Evolutionary conservation across 1,284 basidiomycete species (phyloP), one percentile per base, ranked within the genome.

Genomic region (Trametes hirsuta): DNA sequence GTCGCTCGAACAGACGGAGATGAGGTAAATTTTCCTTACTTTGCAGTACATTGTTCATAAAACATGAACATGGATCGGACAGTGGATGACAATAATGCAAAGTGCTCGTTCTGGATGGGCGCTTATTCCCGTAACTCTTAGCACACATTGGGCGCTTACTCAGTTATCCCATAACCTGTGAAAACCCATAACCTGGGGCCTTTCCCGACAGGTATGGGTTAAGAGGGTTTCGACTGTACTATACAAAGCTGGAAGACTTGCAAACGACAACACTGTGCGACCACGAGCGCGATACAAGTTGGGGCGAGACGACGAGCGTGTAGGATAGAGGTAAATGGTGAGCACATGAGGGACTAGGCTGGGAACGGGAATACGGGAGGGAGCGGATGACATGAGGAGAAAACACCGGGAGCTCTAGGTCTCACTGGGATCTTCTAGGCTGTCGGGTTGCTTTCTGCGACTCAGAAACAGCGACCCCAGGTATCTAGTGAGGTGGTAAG

Each of bases 401-500:
- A 36, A n/a, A 24, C 18, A 25, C 35, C 40, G 42, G 36, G 18
- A 9, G 47, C 36, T 59, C 45, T 49, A 58, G 25, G 41, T 18
- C 41, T 46, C 40, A 12, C 39, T 47, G 15, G 52, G 53, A n/a
- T 47, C 11, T 4, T 22, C 34, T 47, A 39, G 45, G 46, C 30
- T 25, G 54, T 63, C 55, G 34, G 82, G 71, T 54, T 81, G 77
- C 61, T 81, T 80, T 69, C 86, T 79, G 53, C 89, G 81, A 53
- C 78, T 84, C 48, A 90, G 79, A 67, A 91, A 84, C 44, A 87
- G 71, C 2, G 81, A 81, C 36, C 86, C 83, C 39, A 91, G 72
- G 9, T 84, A 66, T 55, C 81, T 82, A 55, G 35, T 4, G 25
- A n/a, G 12, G 18, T 18, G 18, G 15, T 4, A 22, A 12, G 18